Percentiles rank a stretch among this genome's conserved stretches.
Evolutionary conservation across 148 eudicot species (phyloP).

Genomic region (Spergularia marina): DNA sequence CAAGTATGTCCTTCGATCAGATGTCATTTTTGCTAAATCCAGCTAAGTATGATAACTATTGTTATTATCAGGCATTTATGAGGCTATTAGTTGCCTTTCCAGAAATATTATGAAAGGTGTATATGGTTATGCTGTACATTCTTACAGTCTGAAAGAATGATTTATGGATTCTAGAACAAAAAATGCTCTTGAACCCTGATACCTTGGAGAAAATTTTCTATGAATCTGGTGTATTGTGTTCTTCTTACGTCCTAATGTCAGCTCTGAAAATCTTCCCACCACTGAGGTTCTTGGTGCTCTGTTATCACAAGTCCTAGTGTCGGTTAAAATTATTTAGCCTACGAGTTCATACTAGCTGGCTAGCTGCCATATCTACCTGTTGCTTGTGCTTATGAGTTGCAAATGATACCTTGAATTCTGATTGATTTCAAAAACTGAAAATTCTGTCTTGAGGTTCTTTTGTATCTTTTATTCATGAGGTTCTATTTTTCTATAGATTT

Average conservation of each 20-base stretch:
- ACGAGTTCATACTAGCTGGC: not conserved
- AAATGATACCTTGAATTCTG: not conserved
- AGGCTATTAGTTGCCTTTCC: not conserved
- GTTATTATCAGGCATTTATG: not conserved
- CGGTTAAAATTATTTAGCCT: not conserved
- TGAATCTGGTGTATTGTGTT: not conserved
- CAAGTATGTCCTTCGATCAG: constrained; percentile 89
- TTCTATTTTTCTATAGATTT: too few relatives aligned
- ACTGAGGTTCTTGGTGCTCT: not conserved
- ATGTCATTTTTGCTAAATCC: constrained; percentile 71
- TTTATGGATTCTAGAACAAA: constrained; percentile 3
- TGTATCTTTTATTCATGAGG: too few relatives aligned
- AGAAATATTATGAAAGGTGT: constrained; percentile 12
- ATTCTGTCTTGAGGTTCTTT: not conserved
- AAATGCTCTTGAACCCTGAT: not conserved
- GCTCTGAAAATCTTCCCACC: not conserved
- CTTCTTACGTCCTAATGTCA: not conserved
- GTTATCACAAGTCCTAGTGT: not conserved
- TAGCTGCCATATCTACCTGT: not conserved
- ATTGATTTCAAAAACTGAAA: not conserved
- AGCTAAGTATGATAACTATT: not conserved
- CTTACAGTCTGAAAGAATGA: not conserved
- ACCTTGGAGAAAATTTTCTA: not conserved
- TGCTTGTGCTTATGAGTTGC: not conserved
- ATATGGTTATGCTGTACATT: constrained; percentile 17